A percentile compares a stretch with the other conserved stretches of the same genome.
These are phyloP conservation scores for Aspergillus diversus DNA, from an alignment of 495 filamentous ascomycete genomes.

Conservation along the genomic window DNA sequence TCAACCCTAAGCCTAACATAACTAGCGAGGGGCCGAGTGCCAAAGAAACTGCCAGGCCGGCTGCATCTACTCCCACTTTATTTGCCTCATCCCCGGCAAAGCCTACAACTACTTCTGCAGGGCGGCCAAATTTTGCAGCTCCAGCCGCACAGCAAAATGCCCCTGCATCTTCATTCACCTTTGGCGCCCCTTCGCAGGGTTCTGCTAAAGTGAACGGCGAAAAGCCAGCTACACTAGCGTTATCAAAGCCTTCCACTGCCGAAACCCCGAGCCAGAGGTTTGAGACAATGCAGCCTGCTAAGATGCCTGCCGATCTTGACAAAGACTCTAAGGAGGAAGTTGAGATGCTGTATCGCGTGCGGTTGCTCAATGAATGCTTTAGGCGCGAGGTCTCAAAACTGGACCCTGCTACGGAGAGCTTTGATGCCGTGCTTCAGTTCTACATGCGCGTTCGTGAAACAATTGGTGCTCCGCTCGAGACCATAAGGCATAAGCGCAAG, in stretches of 20 bases:
- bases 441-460: constrained; percentile 41
- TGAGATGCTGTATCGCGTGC: constrained; percentile 31
- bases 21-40: constrained; percentile 21
- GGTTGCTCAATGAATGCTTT: constrained; percentile 39
- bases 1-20: constrained; percentile 21
- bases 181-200: constrained; percentile 11
- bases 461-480: constrained; percentile 37
- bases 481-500: constrained; percentile 26
- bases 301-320: constrained; percentile 22
- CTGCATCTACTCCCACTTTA: constrained; percentile 12
- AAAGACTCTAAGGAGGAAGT: constrained; percentile 25
- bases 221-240: background rate
- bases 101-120: constrained; percentile 10
- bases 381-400: constrained; percentile 32
- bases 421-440: constrained; percentile 38
- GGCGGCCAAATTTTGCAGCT: constrained; percentile 22
- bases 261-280: constrained; percentile 13
- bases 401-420: constrained; percentile 33
- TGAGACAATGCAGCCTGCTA: constrained; percentile 24
- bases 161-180: constrained; percentile 6
- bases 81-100: constrained; percentile 7
- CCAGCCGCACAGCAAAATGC: constrained; percentile 14
- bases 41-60: constrained; percentile 15
- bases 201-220: constrained; percentile 22
- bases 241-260: constrained; percentile 6